Conservation (phyloP, 306 rosid species). For the Oemleria cerasiformis region DNA sequence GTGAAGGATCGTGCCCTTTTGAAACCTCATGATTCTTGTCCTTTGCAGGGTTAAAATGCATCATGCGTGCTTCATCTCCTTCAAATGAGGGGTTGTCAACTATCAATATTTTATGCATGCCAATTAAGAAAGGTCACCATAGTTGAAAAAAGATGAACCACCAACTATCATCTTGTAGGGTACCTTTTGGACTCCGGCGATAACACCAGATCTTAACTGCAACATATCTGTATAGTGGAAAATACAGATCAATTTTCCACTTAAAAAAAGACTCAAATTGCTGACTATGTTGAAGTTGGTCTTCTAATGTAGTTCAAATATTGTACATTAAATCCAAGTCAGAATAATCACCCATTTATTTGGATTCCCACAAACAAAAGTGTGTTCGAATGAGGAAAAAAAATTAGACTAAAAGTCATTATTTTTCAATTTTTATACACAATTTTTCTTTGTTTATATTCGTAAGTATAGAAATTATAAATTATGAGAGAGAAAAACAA, state of each 20-base stretch:
- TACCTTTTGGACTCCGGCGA: background rate
- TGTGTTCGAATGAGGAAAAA: too few relatives aligned
- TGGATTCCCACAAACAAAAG: too few relatives aligned
- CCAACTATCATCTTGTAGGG: slow-evolving; percentile 9
- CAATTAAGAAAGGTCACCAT: background rate
- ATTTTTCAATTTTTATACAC: too few relatives aligned
- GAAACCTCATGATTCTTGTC: background rate
- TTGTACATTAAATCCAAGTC: too few relatives aligned
- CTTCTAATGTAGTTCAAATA: too few relatives aligned
- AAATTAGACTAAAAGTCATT: too few relatives aligned
- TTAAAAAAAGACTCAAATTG: background rate
- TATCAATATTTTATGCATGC: background rate
- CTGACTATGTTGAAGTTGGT: background rate
- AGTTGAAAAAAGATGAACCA: background rate
- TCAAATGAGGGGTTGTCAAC: background rate
- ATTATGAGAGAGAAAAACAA: too few relatives aligned
- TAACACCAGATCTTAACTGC: background rate
- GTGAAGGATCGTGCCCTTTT: background rate
- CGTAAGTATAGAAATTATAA: too few relatives aligned
- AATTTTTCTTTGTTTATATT: too few relatives aligned
- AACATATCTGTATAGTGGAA: background rate
- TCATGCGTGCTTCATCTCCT: background rate
- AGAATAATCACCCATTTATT: too few relatives aligned
- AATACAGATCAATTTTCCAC: background rate
- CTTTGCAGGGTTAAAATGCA: background rate